These are phyloP conservation scores for Aspergillus homomorphus DNA, from an alignment of 495 filamentous ascomycete species.

Conservation along the genomic window DNA sequence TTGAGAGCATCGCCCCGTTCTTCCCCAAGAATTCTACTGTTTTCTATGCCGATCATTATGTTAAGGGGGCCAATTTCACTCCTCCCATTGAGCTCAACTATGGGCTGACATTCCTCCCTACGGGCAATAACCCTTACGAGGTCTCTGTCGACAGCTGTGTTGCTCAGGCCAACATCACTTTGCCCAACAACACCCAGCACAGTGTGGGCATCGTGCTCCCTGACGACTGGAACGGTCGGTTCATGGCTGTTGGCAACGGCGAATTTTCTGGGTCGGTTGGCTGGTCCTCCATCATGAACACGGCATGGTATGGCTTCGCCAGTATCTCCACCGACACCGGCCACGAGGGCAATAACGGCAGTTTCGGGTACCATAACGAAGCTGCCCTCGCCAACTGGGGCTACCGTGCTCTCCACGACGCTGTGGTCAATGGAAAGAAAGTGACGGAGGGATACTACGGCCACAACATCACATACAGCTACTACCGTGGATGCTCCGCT, in stretches of 20 bases:
- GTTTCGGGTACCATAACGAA: slow-evolving; percentile 26
- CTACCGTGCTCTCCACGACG: slow-evolving; percentile 15
- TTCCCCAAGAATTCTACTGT: slow-evolving; percentile 3
- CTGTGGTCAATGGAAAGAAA: slow-evolving; percentile 27
- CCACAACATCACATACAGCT: slow-evolving; percentile 39
- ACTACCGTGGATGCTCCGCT: slow-evolving; percentile 58
- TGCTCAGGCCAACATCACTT: slow-evolving; percentile 4
- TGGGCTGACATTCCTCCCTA: background rate
- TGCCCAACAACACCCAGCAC: background rate
- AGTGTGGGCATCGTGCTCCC: slow-evolving; percentile 4
- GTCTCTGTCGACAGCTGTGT: background rate
- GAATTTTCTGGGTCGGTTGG: slow-evolving; percentile 6
- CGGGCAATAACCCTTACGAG: background rate
- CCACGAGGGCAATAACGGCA: slow-evolving; percentile 45
- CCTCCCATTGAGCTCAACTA: background rate
- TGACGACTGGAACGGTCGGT: slow-evolving; percentile 9
- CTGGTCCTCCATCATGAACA: slow-evolving; percentile 4
- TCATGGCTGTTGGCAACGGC: slow-evolving; percentile 12
- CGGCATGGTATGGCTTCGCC: slow-evolving; percentile 47
- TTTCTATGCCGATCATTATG: slow-evolving; percentile 2
- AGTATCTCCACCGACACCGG: slow-evolving; percentile 55
- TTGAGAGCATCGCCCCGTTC: background rate
- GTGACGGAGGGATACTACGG: slow-evolving; percentile 44
- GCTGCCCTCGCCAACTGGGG: slow-evolving; percentile 31
- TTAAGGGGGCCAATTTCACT: background rate